Evolutionary conservation across 257 asterid species (phyloP), one percentile per base, ranked within the genome.

Genomic region (Solanum tarapatanum): DNA sequence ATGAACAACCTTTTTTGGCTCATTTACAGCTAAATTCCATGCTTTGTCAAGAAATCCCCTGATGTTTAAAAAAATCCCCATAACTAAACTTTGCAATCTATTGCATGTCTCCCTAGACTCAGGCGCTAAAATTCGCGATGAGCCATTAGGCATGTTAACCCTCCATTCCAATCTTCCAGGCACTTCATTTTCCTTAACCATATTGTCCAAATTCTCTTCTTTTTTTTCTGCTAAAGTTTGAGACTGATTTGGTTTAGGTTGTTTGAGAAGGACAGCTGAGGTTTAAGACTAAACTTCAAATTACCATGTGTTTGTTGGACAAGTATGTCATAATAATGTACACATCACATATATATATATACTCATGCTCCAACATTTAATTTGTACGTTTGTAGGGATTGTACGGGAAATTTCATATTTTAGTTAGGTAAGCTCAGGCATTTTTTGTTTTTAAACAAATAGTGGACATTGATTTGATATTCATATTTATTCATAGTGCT

Each of bases 1-100:
- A 90, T 96, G 99, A 80, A 96, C 89, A 2, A 90, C 68, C 80
- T 94, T 94, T 91, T 92, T 93, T 19, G 99, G 99, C 82, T 96
- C 98, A 37, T 89, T 87, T 60, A 79, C 91, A 11, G 88, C 98
- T 58, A 94, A 19, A 33, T 28, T 90, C 99, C 98, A 94, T 23
- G 97, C 96, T 88, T 84, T 91, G 30, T 87, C 86, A 23, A 96
- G 33, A 87, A 95, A 95, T 1, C 89, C 93, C 64, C 88, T 83
- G 1, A 93, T 26, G 62, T 30, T 90, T 6, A 87, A 37, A 32
- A 87, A 0, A 64, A 91, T 66, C 5, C 91, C 86, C 89, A 45
- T 37, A 6, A 89, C 11, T 24, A 90, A 13, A 33, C 92, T 62
- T n/a, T 51, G 66, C n/a, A 91, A 26, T 55, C 79, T 86, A 16